These are phyloP conservation scores for Yamadazyma oceani DNA, from an alignment of 1,139 yeast species.

Conservation along the genomic window DNA sequence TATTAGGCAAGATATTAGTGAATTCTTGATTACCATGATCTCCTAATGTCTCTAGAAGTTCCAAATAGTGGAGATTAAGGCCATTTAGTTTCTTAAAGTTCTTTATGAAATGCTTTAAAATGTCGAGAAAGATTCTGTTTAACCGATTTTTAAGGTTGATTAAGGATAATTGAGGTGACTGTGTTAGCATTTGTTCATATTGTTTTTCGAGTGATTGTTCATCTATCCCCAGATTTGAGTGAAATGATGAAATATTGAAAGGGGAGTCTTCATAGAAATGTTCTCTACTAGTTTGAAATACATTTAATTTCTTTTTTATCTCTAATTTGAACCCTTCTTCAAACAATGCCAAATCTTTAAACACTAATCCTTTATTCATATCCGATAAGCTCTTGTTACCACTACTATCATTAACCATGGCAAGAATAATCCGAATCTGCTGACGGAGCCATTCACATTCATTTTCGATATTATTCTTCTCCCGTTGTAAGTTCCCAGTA, in stretches of 20 bases:
- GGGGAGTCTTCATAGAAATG: constrained; percentile 30
- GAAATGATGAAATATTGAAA: constrained; percentile 20
- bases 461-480: constrained; percentile 38
- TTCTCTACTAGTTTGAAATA: constrained; percentile 20
- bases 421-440: constrained; percentile 40
- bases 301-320: constrained; percentile 21
- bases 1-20: constrained; percentile 27
- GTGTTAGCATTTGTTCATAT: constrained; percentile 26
- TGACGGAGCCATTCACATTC: constrained; percentile 52
- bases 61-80: constrained; percentile 26
- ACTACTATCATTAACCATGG: constrained; percentile 39
- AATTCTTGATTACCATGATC: constrained; percentile 16
- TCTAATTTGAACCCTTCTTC: constrained; percentile 36
- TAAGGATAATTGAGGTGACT: constrained; percentile 32
- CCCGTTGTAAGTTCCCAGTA: constrained; percentile 33
- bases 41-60: constrained; percentile 31
- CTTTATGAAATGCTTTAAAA: constrained; percentile 31
- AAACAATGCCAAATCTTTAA: constrained; percentile 26
- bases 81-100: constrained; percentile 33
- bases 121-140: constrained; percentile 37
- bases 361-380: constrained; percentile 35
- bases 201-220: constrained; percentile 27
- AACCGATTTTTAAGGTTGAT: constrained; percentile 32
- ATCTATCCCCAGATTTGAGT: too few relatives aligned
- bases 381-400: constrained; percentile 29